Percentiles rank a stretch among this genome's conserved stretches.
Evolutionary conservation across 441 rosid genomes (phyloP).

Genomic region (Manihot esculenta): DNA sequence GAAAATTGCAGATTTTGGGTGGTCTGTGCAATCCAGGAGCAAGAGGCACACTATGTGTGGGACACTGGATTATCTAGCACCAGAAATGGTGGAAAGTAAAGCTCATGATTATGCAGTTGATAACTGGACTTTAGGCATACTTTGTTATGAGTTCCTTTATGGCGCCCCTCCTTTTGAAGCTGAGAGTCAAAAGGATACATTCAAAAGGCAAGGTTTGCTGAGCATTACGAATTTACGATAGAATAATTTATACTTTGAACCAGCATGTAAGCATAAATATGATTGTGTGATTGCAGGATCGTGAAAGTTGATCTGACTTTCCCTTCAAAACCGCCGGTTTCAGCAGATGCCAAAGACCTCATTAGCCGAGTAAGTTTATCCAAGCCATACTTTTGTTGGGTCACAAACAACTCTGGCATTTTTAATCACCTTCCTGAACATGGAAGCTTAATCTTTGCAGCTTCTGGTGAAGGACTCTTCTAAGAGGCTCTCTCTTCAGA

Average conservation of each 20-base stretch:
- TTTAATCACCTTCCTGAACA: slow-evolving; percentile 1
- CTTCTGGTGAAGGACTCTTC: slow-evolving; percentile 86
- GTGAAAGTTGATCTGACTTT: slow-evolving; percentile 70
- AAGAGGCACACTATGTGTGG: slow-evolving; percentile 97
- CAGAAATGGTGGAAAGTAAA: slow-evolving; percentile 92
- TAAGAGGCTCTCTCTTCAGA: slow-evolving; percentile 71
- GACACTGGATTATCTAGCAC: slow-evolving; percentile 90
- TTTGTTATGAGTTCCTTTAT: slow-evolving; percentile 90
- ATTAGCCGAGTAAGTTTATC: slow-evolving; percentile 50
- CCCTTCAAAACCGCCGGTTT: slow-evolving; percentile 61
- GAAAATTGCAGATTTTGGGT: slow-evolving; percentile 94
- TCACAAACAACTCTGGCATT: neutral
- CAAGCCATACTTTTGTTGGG: neutral
- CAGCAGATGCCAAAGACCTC: slow-evolving; percentile 69
- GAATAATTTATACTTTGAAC: neutral
- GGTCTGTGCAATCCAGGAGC: slow-evolving; percentile 96
- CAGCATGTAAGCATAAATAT: neutral
- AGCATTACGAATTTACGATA: neutral
- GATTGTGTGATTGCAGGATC: slow-evolving; percentile 51
- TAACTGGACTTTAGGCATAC: slow-evolving; percentile 91
- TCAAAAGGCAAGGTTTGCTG: slow-evolving; percentile 51
- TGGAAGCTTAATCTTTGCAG: slow-evolving; percentile 42
- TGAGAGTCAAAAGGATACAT: slow-evolving; percentile 74
- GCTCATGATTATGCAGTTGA: slow-evolving; percentile 91
- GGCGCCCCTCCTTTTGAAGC: slow-evolving; percentile 95